These are phyloP conservation scores for Hymenoscyphus scutula DNA, from an alignment of 2,329 filamentous ascomycete genomes.

Conservation along the genomic window DNA sequence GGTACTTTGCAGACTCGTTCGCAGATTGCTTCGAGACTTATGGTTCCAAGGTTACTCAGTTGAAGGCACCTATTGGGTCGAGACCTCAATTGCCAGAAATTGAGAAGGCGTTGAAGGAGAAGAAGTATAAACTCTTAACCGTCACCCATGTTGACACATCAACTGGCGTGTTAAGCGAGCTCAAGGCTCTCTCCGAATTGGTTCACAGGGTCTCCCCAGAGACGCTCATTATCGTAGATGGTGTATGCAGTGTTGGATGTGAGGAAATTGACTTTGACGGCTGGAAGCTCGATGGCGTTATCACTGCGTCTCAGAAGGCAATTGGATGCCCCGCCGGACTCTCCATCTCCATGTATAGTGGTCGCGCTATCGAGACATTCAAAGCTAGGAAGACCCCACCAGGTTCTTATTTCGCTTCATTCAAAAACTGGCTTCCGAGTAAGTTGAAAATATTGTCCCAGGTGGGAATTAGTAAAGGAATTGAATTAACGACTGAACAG, in stretches of 20 bases:
- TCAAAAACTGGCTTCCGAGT: conserved; percentile 97
- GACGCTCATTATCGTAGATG: conserved; percentile 89
- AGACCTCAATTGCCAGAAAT: conserved; percentile 84
- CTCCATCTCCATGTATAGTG: conserved; percentile 91
- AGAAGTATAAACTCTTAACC: conserved; percentile 90
- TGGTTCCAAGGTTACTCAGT: conserved; percentile 82
- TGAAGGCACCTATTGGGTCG: conserved; percentile 85
- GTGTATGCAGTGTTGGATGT: conserved; percentile 93
- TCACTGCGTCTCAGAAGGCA: conserved; percentile 95
- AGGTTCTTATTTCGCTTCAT: conserved; percentile 87
- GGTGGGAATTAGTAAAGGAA: neutral
- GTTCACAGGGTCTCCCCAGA: conserved; percentile 86
- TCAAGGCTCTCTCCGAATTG: conserved; percentile 78
- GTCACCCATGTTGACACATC: conserved; percentile 98
- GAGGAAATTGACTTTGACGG: conserved; percentile 96
- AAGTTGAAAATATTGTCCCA: conserved; percentile 37
- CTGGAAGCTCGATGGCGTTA: conserved; percentile 87
- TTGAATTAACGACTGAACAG: conserved; percentile 40
- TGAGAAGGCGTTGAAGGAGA: conserved; percentile 82
- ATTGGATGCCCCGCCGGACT: conserved; percentile 94
- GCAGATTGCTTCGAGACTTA: conserved; percentile 90
- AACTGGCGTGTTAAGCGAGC: conserved; percentile 89
- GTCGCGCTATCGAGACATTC: conserved; percentile 77
- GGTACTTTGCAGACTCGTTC: conserved; percentile 96
- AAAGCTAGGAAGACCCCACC: conserved; percentile 78